phyloP scores from a whole-genome alignment of 1,139 yeast genomes.

The Lodderomyces orthopsilosis region DNA sequence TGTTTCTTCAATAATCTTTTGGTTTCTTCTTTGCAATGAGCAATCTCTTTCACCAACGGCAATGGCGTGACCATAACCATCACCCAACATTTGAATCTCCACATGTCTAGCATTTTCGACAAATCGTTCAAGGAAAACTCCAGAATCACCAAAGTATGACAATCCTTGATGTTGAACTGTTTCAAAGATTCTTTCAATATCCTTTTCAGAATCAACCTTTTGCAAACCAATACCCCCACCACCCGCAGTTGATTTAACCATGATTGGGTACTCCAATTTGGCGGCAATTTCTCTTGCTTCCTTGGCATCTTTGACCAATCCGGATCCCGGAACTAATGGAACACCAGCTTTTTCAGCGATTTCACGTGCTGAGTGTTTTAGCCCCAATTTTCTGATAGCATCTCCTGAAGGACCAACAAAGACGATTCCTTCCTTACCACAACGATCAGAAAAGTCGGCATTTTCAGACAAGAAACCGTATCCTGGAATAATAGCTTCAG shows the following conservation, averaged over 20 bases:
- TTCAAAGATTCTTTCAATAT: conserved; percentile 78
- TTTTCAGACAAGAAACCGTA: conserved; percentile 96
- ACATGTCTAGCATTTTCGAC: conserved; percentile 95
- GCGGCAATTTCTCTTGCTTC: conserved; percentile 82
- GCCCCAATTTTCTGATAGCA: conserved; percentile 84
- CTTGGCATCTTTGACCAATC: conserved; percentile 61
- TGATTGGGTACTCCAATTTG: conserved; percentile 79
- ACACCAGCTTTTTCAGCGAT: conserved; percentile 86
- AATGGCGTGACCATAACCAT: conserved; percentile 86
- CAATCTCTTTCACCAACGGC: conserved; percentile 98
- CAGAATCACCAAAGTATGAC: conserved; percentile 90
- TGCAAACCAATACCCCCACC: conserved; percentile 99
- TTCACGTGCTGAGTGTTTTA: conserved; percentile 94
- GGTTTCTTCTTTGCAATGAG: conserved; percentile 94
- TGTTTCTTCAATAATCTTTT: conserved; percentile 93
- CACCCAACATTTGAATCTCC: conserved; percentile 95
- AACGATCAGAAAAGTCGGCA: conserved; percentile 90
- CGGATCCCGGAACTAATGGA: conserved; percentile 95
- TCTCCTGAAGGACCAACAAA: conserved; percentile 96
- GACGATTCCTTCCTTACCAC: conserved; percentile 76
- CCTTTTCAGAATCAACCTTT: conserved; percentile 78
- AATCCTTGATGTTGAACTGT: conserved; percentile 93
- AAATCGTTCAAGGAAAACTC: conserved; percentile 90
- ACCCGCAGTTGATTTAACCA: conserved; percentile 98
- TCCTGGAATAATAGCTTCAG: conserved; percentile 95